Evolutionary conservation across 1,284 basidiomycete genomes (phyloP).

Genomic region (Wallemia mellicola): DNA sequence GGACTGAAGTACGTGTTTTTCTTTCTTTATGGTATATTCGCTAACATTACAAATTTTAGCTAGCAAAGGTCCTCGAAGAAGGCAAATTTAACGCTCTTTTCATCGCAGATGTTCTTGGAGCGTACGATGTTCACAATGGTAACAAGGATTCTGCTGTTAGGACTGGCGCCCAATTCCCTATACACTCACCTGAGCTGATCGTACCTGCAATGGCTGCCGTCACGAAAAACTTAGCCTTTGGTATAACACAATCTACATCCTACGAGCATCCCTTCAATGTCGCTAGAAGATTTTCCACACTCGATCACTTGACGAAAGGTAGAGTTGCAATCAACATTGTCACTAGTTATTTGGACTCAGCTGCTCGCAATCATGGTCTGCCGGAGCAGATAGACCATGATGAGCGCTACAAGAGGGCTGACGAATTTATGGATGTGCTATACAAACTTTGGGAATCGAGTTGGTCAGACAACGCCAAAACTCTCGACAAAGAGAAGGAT

Average conservation of each 20-base stretch:
- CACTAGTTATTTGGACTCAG: constrained; percentile 14
- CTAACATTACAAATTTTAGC: too few relatives aligned
- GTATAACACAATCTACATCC: constrained; percentile 6
- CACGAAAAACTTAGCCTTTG: constrained; percentile 1
- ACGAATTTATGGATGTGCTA: constrained; percentile 8
- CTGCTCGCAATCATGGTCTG: constrained; percentile 12
- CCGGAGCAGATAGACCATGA: constrained; percentile 8
- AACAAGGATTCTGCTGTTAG: background rate
- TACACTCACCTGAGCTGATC: background rate
- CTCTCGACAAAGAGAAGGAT: constrained; percentile 7
- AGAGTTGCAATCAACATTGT: constrained; percentile 16
- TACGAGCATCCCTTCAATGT: constrained; percentile 14
- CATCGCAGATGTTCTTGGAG: background rate
- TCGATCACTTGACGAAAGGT: constrained; percentile 17
- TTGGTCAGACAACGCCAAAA: constrained; percentile 15
- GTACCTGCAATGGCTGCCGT: background rate
- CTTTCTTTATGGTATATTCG: too few relatives aligned
- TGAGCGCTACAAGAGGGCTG: constrained; percentile 8
- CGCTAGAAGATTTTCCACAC: constrained; percentile 13
- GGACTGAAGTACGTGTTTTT: background rate
- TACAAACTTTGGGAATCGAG: constrained; percentile 17
- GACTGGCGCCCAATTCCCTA: background rate
- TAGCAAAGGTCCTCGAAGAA: background rate
- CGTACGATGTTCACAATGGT: background rate
- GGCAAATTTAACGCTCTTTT: background rate